Evolutionary conservation across 306 rosid species (phyloP).

Genomic region (Biancaea sappan): DNA sequence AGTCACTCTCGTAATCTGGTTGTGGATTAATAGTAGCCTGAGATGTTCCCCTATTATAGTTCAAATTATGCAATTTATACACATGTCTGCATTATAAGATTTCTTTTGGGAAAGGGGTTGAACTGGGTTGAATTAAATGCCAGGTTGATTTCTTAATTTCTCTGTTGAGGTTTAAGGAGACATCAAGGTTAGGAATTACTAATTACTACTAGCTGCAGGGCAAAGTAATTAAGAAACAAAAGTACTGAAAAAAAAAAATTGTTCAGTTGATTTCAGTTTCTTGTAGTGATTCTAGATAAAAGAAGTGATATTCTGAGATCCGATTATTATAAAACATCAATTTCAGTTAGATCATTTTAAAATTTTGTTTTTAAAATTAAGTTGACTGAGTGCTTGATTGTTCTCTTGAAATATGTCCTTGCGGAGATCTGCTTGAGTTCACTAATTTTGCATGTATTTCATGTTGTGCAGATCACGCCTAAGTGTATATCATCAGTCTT

Average conservation of each 20-base stretch:
- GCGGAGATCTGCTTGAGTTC: conserved; percentile 24
- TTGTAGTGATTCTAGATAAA: background rate
- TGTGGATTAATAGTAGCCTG: background rate
- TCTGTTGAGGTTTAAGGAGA: background rate
- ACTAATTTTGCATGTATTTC: background rate
- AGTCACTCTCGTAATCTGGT: background rate
- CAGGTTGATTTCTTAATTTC: too few relatives aligned
- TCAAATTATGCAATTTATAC: background rate
- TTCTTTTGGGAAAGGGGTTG: too few relatives aligned
- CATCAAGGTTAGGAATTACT: background rate
- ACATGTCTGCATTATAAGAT: background rate
- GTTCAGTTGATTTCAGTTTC: conserved; percentile 5
- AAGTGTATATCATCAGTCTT: conserved; percentile 76
- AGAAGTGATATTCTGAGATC: background rate
- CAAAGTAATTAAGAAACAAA: background rate
- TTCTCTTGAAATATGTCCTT: conserved; percentile 10
- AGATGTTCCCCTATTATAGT: background rate
- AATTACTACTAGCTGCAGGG: background rate
- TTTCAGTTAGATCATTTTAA: background rate
- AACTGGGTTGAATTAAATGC: background rate
- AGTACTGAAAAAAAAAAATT: background rate
- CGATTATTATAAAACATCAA: background rate
- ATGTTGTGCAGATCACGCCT: conserved; percentile 72
- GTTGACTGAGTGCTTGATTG: conserved; percentile 15
- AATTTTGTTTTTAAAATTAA: conserved; percentile 7